Conservation (phyloP, 2,329 filamentous ascomycete genomes). For the Botryotinia calthae region DNA sequence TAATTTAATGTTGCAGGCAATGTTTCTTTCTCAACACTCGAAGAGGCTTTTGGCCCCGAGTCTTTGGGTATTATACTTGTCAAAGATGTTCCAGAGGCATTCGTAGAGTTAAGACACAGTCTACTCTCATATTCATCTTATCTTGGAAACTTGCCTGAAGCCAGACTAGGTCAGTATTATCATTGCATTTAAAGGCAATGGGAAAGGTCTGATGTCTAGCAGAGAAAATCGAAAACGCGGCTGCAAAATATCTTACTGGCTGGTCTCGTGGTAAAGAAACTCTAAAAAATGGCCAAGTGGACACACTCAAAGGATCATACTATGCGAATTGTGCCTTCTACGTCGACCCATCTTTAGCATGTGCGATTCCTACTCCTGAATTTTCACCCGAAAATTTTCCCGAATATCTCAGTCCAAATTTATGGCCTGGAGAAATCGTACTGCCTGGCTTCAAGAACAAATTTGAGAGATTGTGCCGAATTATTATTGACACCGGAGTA, state of each 20-base stretch:
- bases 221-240: conserved; percentile 57
- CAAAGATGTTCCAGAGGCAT: conserved; percentile 73
- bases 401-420: conserved; percentile 85
- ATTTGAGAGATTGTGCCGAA: conserved; percentile 70
- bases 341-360: conserved; percentile 60
- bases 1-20: conserved; percentile 48
- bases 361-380: conserved; percentile 57
- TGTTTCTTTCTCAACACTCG: conserved; percentile 65
- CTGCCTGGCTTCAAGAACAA: conserved; percentile 74
- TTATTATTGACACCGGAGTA: conserved; percentile 87
- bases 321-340: conserved; percentile 83
- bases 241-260: conserved; percentile 64
- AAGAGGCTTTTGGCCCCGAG: conserved; percentile 82
- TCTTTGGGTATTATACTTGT: conserved; percentile 94
- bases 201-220: conserved; percentile 23
- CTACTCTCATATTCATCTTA: conserved; percentile 87
- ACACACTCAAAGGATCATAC: conserved; percentile 79
- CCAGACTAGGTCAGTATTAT: conserved; percentile 62
- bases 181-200: background rate
- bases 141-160: conserved; percentile 72
- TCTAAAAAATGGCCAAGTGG: conserved; percentile 72
- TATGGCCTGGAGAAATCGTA: conserved; percentile 72
- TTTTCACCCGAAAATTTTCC: conserved; percentile 66
- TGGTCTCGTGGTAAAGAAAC: conserved; percentile 84
- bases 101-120: conserved; percentile 66